Evolutionary conservation across 371 early-diverging fungal genomes (phyloP).

Genomic region (Mucor irregularis): DNA sequence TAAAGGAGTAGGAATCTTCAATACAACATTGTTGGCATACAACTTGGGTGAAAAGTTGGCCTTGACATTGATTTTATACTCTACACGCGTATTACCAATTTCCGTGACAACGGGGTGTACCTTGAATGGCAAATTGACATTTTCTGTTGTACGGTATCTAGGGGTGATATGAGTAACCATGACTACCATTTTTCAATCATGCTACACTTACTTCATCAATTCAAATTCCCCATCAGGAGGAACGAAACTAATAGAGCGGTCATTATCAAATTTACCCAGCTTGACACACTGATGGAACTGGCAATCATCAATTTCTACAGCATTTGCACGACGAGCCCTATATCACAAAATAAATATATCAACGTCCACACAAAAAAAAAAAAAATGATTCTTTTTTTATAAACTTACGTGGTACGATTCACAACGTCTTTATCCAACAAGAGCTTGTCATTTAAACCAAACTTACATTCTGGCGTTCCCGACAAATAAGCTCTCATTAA

Average conservation of each 20-base stretch:
- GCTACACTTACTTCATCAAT: slow-evolving; percentile 81
- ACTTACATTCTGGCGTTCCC: slow-evolving; percentile 97
- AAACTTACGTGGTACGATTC: slow-evolving; percentile 37
- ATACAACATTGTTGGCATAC: slow-evolving; percentile 78
- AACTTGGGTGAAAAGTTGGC: slow-evolving; percentile 78
- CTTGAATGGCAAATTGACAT: slow-evolving; percentile 83
- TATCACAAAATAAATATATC: neutral
- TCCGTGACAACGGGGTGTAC: slow-evolving; percentile 85
- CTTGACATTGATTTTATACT: slow-evolving; percentile 77
- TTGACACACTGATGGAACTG: slow-evolving; percentile 94
- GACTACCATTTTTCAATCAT: neutral
- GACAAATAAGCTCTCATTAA: slow-evolving; percentile 94
- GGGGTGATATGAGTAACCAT: neutral
- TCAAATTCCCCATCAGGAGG: slow-evolving; percentile 98
- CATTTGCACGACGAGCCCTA: slow-evolving; percentile 53
- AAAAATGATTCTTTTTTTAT: too few species aligned
- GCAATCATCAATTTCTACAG: slow-evolving; percentile 87
- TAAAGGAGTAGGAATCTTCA: slow-evolving; percentile 84
- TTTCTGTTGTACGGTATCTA: slow-evolving; percentile 86
- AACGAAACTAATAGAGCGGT: slow-evolving; percentile 91
- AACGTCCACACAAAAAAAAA: neutral
- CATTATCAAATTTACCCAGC: slow-evolving; percentile 79
- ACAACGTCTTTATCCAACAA: slow-evolving; percentile 72
- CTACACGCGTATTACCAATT: slow-evolving; percentile 74
- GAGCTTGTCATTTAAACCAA: slow-evolving; percentile 89